Conservation (phyloP, 106 monocot species). For the Acorus calamus region DNA sequence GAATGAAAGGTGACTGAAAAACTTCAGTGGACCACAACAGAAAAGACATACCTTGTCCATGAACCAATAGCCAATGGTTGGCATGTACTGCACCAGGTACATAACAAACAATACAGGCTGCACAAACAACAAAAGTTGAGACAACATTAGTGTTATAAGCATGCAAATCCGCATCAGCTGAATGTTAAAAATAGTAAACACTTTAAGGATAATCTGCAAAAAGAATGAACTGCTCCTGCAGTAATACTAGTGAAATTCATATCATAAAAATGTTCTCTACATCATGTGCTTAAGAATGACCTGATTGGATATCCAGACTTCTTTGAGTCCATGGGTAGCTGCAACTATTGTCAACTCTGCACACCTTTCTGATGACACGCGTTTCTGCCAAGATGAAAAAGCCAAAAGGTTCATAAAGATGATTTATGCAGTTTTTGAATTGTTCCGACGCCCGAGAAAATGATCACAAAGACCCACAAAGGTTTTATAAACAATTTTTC, state of each 20-base stretch:
- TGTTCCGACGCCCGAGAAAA: background rate
- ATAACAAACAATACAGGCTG: slow-evolving; percentile 87
- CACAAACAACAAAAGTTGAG: slow-evolving; percentile 9
- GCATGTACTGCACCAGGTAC: slow-evolving; percentile 89
- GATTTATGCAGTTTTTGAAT: background rate
- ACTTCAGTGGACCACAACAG: background rate
- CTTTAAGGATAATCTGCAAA: background rate
- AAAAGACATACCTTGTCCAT: slow-evolving; percentile 67
- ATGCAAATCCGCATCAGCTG: no score
- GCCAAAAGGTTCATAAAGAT: background rate
- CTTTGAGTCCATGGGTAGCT: slow-evolving; percentile 84
- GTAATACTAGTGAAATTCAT: no score
- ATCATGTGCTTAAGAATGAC: slow-evolving; percentile 18
- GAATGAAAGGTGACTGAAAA: background rate
- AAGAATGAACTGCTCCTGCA: no score
- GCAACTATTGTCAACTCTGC: slow-evolving; percentile 76
- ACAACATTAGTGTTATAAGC: background rate
- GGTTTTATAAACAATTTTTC: no score
- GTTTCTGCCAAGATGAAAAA: slow-evolving; percentile 31
- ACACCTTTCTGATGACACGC: slow-evolving; percentile 80
- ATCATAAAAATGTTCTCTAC: no score
- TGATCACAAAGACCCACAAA: background rate
- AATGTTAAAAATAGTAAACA: background rate
- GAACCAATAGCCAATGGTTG: slow-evolving; percentile 71
- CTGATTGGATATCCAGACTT: slow-evolving; percentile 98